Conservation (phyloP, 2,329 filamentous ascomycete genomes). For the Ceratocystis smalleyi region DNA sequence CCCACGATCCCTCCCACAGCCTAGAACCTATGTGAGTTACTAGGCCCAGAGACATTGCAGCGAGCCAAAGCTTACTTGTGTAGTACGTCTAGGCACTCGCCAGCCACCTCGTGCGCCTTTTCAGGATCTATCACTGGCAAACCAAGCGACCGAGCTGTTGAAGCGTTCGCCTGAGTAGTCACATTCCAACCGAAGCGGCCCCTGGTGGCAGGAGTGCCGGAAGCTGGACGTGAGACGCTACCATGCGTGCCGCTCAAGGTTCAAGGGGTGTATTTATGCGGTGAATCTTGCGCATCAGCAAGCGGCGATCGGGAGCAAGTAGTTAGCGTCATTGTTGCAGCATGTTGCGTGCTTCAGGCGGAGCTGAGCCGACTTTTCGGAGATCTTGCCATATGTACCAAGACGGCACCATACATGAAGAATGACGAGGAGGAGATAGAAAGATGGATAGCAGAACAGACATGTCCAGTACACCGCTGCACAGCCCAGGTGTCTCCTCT, state of each 20-base stretch:
- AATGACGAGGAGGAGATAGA: neutral
- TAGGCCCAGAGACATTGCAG: neutral
- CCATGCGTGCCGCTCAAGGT: neutral
- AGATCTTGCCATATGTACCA: neutral
- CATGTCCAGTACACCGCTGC: no score
- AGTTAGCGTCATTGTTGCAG: neutral
- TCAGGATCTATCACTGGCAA: slow-evolving; percentile 34
- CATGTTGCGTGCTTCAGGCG: slow-evolving; percentile 4
- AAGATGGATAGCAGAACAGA: no score
- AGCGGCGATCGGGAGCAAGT: neutral
- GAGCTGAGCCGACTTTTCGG: neutral
- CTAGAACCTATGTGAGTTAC: neutral
- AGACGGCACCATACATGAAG: neutral
- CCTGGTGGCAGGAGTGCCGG: slow-evolving; percentile 26
- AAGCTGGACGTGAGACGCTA: neutral
- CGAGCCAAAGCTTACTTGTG: slow-evolving; percentile 33
- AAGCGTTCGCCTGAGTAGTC: slow-evolving; percentile 53
- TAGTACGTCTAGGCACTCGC: slow-evolving; percentile 42
- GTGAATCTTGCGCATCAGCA: neutral
- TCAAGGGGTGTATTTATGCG: neutral
- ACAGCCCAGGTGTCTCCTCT: no score
- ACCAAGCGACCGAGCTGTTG: slow-evolving; percentile 48
- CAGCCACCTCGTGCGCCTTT: slow-evolving; percentile 43
- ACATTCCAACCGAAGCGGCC: slow-evolving; percentile 39
- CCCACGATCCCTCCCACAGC: slow-evolving; percentile 35